Evolutionary conservation across 2,329 filamentous ascomycete species (phyloP).

Genomic region (Verticillium tricorpus): DNA sequence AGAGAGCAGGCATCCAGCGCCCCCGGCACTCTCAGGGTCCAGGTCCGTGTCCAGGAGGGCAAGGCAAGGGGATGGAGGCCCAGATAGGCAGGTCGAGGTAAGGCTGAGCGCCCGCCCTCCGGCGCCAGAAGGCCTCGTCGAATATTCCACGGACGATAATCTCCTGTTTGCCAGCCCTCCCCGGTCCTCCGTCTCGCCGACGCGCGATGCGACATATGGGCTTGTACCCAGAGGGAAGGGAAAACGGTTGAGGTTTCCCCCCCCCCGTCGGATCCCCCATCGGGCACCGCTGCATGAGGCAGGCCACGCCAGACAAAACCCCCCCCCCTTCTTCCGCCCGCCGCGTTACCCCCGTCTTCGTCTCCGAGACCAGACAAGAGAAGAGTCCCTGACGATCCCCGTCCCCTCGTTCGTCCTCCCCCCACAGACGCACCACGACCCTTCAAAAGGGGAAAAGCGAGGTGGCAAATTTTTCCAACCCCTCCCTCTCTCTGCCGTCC

Average conservation of each 20-base stretch:
- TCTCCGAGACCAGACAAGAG: neutral
- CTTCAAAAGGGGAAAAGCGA: neutral
- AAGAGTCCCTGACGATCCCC: neutral
- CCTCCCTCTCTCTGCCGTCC: neutral
- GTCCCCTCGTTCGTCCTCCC: neutral
- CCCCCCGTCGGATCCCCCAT: neutral
- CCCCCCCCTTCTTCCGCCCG: neutral
- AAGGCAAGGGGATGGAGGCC: neutral
- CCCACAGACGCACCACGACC: neutral
- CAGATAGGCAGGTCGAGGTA: neutral
- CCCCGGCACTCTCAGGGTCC: too few species aligned
- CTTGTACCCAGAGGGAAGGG: neutral
- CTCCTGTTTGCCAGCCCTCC: neutral
- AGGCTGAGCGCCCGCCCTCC: neutral
- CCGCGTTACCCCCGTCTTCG: neutral
- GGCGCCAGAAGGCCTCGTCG: neutral
- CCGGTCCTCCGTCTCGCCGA: neutral
- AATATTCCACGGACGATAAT: neutral
- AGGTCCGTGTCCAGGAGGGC: neutral
- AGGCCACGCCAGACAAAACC: neutral
- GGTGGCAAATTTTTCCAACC: neutral
- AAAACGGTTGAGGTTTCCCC: neutral
- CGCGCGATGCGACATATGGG: neutral
- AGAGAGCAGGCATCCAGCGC: neutral
- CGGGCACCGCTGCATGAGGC: neutral